Evolutionary conservation across 352 stramenopile genomes (phyloP).

Genomic region (Phytophthora ohioensis): DNA sequence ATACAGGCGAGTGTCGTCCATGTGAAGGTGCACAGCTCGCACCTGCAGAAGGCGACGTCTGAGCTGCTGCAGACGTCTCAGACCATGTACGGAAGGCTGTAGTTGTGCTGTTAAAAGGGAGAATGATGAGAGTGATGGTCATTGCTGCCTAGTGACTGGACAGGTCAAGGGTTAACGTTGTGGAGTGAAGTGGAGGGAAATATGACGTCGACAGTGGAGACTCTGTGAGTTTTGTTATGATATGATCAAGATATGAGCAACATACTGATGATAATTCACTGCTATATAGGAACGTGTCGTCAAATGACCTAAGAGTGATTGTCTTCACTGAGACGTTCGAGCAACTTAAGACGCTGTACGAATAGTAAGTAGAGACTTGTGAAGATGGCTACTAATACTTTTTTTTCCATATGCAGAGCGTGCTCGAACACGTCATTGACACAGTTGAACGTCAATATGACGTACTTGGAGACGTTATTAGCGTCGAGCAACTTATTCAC

Average conservation of each 20-base stretch:
- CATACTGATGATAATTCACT: too few relatives aligned
- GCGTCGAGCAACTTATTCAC: conserved; percentile 35
- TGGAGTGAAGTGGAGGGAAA: conserved; percentile 38
- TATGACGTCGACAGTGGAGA: conserved; percentile 24
- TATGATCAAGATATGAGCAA: too few relatives aligned
- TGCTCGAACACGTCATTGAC: conserved; percentile 43
- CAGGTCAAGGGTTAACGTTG: conserved; percentile 11
- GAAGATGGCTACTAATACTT: not conserved
- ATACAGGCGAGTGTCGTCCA: not conserved
- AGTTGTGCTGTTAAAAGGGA: not conserved
- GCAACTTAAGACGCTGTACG: conserved; percentile 38
- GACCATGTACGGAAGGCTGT: conserved; percentile 13
- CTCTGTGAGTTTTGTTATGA: conserved; percentile 19
- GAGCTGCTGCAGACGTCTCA: not conserved
- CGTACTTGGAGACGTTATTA: conserved; percentile 35
- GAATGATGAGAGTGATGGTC: not conserved
- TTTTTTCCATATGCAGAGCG: conserved; percentile 14
- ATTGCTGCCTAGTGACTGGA: conserved; percentile 27
- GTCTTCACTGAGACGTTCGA: conserved; percentile 33
- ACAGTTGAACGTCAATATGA: conserved; percentile 32
- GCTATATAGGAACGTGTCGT: conserved; percentile 34
- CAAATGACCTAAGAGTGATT: conserved; percentile 22
- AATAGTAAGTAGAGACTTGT: not conserved
- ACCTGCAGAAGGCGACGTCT: conserved; percentile 2
- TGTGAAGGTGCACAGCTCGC: conserved; percentile 15